These are phyloP conservation scores for Orychophragmus violaceus DNA, from an alignment of 345 rosid species.

Conservation along the genomic window DNA sequence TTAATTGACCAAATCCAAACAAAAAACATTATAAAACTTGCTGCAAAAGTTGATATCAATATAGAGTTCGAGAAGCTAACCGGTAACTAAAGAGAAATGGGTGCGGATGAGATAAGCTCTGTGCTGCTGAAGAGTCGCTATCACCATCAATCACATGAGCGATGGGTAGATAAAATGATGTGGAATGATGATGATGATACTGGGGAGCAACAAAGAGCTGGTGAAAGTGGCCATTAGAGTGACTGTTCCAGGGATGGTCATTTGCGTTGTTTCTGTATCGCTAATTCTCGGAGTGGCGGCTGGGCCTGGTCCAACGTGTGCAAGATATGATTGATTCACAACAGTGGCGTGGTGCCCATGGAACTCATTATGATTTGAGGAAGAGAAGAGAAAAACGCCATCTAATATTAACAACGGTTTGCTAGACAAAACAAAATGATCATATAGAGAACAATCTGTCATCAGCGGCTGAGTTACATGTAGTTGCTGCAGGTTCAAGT, in stretches of 20 bases:
- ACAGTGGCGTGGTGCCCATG: conserved; percentile 44
- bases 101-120: conserved; percentile 37
- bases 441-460: not conserved
- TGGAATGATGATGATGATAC: conserved; percentile 39
- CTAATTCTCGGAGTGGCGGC: no score
- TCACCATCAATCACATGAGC: conserved; percentile 40
- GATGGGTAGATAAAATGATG: conserved; percentile 35
- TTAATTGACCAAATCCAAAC: conserved; percentile 26
- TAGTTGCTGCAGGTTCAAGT: conserved; percentile 48
- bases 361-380: conserved; percentile 46
- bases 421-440: conserved; percentile 15
- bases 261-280: conserved; percentile 39
- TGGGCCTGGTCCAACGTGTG: conserved; percentile 46
- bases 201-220: conserved; percentile 55
- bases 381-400: not conserved
- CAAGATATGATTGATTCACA: conserved; percentile 49
- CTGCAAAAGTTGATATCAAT: conserved; percentile 2
- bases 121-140: conserved; percentile 43
- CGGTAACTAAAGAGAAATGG: conserved; percentile 44
- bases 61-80: conserved; percentile 34
- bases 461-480: conserved; percentile 42
- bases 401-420: conserved; percentile 1
- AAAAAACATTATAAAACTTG: not conserved
- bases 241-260: conserved; percentile 50
- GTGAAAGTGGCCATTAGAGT: conserved; percentile 38